Evolutionary conservation across 192 early-diverging fungal genomes (phyloP).

Genomic region (Coemansia sp.): DNA sequence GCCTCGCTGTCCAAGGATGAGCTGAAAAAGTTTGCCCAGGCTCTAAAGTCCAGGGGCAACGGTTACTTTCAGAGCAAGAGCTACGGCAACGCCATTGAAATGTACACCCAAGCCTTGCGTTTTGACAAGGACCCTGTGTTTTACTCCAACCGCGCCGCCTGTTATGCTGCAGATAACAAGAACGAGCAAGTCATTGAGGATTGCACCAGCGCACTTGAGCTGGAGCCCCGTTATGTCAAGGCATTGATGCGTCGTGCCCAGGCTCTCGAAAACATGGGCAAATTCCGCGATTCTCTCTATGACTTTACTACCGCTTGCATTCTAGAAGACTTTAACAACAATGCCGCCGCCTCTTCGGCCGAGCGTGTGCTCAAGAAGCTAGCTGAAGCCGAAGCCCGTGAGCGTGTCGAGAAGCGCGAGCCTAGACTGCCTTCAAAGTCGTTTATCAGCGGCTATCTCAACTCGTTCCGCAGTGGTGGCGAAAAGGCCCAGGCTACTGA

Average conservation of each 20-base stretch:
- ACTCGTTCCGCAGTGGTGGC: constrained; percentile 71
- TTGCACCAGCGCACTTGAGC: constrained; percentile 73
- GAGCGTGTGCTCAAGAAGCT: constrained; percentile 87
- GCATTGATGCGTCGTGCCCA: constrained; percentile 70
- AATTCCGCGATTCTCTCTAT: constrained; percentile 57
- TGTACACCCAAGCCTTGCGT: constrained; percentile 87
- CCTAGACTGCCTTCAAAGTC: constrained; percentile 82
- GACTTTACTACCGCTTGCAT: constrained; percentile 93
- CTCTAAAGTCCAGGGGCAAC: constrained; percentile 86
- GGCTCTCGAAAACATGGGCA: constrained; percentile 57
- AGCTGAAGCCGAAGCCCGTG: constrained; percentile 70
- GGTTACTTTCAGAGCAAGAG: constrained; percentile 76
- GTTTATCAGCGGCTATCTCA: constrained; percentile 91
- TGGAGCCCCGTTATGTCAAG: constrained; percentile 89
- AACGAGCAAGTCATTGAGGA: constrained; percentile 78
- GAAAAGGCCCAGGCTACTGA: constrained; percentile 23
- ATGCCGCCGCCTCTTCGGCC: constrained; percentile 67
- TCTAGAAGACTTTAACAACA: constrained; percentile 92
- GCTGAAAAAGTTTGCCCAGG: constrained; percentile 61
- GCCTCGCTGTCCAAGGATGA: constrained; percentile 36
- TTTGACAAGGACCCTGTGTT: constrained; percentile 81
- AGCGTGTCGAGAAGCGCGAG: constrained; percentile 57
- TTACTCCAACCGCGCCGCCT: constrained; percentile 95
- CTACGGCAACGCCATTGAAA: constrained; percentile 77
- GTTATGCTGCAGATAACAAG: constrained; percentile 72